Conservation (phyloP, 2,329 filamentous ascomycete species). For the Pestalotiopsis sp. region DNA sequence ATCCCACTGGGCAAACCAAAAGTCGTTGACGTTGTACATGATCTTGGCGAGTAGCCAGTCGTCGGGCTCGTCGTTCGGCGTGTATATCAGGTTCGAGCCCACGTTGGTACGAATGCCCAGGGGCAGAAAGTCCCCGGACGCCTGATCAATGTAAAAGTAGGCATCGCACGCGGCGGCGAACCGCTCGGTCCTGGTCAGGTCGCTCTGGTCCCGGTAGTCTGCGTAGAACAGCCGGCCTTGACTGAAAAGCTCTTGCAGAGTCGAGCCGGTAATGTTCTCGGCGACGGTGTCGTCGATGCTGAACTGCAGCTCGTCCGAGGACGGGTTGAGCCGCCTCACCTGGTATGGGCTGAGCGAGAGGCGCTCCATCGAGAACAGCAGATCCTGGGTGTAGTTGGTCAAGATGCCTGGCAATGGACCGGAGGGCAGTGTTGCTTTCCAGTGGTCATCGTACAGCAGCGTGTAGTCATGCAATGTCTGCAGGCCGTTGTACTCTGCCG, state of each 20-base stretch:
- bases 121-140: constrained; percentile 44
- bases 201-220: constrained; percentile 40
- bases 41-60: constrained; percentile 54
- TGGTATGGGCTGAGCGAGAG: constrained; percentile 41
- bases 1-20: constrained; percentile 43
- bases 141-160: constrained; percentile 44
- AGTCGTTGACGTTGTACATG: constrained; percentile 47
- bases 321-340: constrained; percentile 32
- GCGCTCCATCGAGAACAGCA: constrained; percentile 48
- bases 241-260: constrained; percentile 31
- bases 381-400: constrained; percentile 45
- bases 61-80: constrained; percentile 40
- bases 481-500: neutral
- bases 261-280: constrained; percentile 30
- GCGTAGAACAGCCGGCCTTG: constrained; percentile 42
- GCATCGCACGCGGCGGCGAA: constrained; percentile 43
- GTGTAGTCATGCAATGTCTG: constrained; percentile 35
- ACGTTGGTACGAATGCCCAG: constrained; percentile 46
- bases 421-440: constrained; percentile 34
- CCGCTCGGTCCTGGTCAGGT: constrained; percentile 19
- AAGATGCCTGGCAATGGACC: constrained; percentile 36
- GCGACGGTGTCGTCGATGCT: constrained; percentile 29
- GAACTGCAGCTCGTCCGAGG: constrained; percentile 36
- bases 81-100: constrained; percentile 43
- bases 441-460: constrained; percentile 41